Conservation (phyloP, 1,139 yeast species). For the Taiozyma sp. region DNA sequence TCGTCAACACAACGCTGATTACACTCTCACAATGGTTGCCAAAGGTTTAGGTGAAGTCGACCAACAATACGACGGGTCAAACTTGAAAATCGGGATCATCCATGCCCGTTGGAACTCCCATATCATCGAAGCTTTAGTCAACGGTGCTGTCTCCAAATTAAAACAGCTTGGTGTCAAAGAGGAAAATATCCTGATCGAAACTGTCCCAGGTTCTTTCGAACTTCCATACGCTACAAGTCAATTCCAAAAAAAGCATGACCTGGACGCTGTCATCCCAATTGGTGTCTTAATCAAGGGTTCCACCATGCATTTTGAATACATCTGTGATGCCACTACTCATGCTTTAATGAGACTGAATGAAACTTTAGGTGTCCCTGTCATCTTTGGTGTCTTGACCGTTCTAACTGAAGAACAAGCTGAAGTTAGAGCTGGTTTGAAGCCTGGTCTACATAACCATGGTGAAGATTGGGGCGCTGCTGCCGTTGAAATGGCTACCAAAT, state of each 20-base stretch:
- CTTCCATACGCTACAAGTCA: slow-evolving; percentile 74
- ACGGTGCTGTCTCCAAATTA: slow-evolving; percentile 66
- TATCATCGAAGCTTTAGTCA: slow-evolving; percentile 73
- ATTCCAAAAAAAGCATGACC: slow-evolving; percentile 43
- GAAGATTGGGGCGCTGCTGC: slow-evolving; percentile 99
- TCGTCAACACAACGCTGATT: neutral
- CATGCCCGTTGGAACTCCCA: slow-evolving; percentile 93
- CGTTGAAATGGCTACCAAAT: slow-evolving; percentile 84
- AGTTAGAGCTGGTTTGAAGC: slow-evolving; percentile 87
- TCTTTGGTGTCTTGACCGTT: slow-evolving; percentile 91
- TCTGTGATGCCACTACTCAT: slow-evolving; percentile 84
- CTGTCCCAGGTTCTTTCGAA: slow-evolving; percentile 94
- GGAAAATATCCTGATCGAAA: slow-evolving; percentile 70
- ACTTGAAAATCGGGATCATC: slow-evolving; percentile 72
- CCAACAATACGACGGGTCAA: slow-evolving; percentile 64
- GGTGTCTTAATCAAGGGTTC: slow-evolving; percentile 95
- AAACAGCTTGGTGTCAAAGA: slow-evolving; percentile 61
- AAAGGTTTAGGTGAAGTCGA: slow-evolving; percentile 77
- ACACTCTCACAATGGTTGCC: slow-evolving; percentile 50
- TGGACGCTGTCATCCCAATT: slow-evolving; percentile 88
- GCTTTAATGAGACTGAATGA: slow-evolving; percentile 82
- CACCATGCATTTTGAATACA: slow-evolving; percentile 97
- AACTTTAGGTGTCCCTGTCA: slow-evolving; percentile 67
- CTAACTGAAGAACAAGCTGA: slow-evolving; percentile 92
- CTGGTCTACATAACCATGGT: slow-evolving; percentile 89